Percentiles rank a stretch among this genome's conserved stretches.
These are phyloP conservation scores for Fraxinus sp. DNA, from an alignment of 305 asterid species.

Conservation along the genomic window DNA sequence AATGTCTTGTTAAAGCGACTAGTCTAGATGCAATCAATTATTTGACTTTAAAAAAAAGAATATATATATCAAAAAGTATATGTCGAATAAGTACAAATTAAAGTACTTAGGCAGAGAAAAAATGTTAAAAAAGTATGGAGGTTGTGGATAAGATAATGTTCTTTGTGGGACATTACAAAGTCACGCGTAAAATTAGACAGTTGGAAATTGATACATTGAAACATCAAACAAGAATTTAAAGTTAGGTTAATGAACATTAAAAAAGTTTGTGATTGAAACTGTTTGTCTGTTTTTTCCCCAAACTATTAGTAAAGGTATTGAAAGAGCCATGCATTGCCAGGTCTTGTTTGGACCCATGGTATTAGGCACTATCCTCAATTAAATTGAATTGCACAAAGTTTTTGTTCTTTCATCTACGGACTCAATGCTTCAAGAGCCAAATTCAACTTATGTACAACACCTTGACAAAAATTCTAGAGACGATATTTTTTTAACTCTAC, in stretches of 20 bases:
- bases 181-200: constrained; percentile 26
- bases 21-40: background rate
- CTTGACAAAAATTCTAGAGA: background rate
- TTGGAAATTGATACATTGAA: background rate
- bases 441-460: background rate
- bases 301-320: constrained; percentile 19
- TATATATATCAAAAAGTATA: background rate
- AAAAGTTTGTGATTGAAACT: constrained; percentile 17
- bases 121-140: background rate
- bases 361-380: background rate
- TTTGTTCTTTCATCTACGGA: background rate
- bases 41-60: background rate
- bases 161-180: constrained; percentile 18
- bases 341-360: constrained; percentile 3
- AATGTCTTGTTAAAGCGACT: background rate
- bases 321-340: constrained; percentile 13
- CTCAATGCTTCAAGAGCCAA: background rate
- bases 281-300: constrained; percentile 9
- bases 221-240: background rate
- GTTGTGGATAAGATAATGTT: constrained; percentile 23
- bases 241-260: background rate
- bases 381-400: background rate
- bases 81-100: background rate
- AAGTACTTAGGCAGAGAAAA: background rate
- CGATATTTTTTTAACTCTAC: background rate